A percentile compares a stretch with the other conserved stretches of the same genome.
Conservation (phyloP, 2,329 filamentous ascomycete genomes). For the Dothiorella sarmentorum region DNA sequence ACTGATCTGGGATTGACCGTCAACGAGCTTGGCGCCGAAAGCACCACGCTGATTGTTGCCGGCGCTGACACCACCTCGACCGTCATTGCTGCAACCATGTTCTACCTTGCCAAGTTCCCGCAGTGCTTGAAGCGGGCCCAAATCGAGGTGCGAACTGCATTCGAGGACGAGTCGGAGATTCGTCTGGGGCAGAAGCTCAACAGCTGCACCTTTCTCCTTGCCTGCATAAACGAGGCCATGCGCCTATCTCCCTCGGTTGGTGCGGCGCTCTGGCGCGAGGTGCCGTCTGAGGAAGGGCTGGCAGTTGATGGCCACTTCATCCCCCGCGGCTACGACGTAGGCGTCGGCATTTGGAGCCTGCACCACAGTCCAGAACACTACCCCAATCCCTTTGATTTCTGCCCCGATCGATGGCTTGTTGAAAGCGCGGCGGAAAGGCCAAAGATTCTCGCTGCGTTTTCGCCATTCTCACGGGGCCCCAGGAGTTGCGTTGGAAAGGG, state of each 20-base stretch:
- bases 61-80: constrained; percentile 45
- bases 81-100: constrained; percentile 40
- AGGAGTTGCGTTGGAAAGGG: constrained; percentile 71
- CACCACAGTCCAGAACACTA: constrained; percentile 40
- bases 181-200: constrained; percentile 35
- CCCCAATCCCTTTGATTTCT: constrained; percentile 36
- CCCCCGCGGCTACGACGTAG: constrained; percentile 37
- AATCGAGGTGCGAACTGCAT: constrained; percentile 34
- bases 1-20: constrained; percentile 43
- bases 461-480: constrained; percentile 68
- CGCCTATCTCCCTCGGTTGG: constrained; percentile 40
- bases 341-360: constrained; percentile 38
- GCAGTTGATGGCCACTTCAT: constrained; percentile 27
- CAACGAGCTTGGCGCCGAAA: constrained; percentile 49
- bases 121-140: constrained; percentile 31
- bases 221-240: constrained; percentile 42
- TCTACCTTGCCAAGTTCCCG: constrained; percentile 45
- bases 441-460: constrained; percentile 47
- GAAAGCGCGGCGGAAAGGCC: not conserved
- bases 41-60: constrained; percentile 49
- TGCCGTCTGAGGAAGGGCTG: constrained; percentile 32
- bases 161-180: constrained; percentile 38
- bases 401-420: constrained; percentile 24
- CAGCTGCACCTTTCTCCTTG: constrained; percentile 35
- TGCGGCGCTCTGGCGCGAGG: constrained; percentile 35